Evolutionary conservation across 345 rosid genomes (phyloP).

Genomic region (Mercurialis annua): DNA sequence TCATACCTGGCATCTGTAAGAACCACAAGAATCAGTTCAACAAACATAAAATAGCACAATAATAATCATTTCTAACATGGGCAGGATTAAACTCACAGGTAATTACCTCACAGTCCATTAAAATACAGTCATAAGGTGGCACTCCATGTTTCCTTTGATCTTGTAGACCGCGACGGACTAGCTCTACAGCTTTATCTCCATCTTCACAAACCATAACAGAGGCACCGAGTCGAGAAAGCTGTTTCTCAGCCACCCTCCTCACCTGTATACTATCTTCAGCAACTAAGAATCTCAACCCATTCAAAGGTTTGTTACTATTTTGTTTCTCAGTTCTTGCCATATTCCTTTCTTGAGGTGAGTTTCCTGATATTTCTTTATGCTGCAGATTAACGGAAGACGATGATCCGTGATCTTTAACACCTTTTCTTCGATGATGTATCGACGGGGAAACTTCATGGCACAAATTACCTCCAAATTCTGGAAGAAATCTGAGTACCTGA

Average conservation of each 20-base stretch:
- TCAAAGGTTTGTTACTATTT: conserved; percentile 12
- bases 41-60: too few species aligned
- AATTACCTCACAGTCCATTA: conserved; percentile 30
- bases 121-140: conserved; percentile 23
- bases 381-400: conserved; percentile 16
- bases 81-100: too few species aligned
- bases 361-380: conserved; percentile 2
- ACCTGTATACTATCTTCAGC: conserved; percentile 13
- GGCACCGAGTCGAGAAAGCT: conserved; percentile 23
- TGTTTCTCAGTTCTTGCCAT: not conserved
- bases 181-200: conserved; percentile 20
- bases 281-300: conserved; percentile 20
- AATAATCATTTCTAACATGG: too few species aligned
- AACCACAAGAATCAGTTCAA: not conserved
- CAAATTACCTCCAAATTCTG: conserved; percentile 49
- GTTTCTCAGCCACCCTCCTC: not conserved
- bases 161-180: conserved; percentile 9
- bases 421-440: conserved; percentile 6
- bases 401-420: conserved; percentile 1
- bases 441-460: conserved; percentile 12
- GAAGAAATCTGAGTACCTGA: conserved; percentile 45
- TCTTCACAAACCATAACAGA: conserved; percentile 19
- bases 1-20: conserved; percentile 25
- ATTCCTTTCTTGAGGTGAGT: conserved; percentile 15
- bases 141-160: not conserved